Base-by-base conservation (phyloP, 257 asterid genomes). In the Plantago major region DNA sequence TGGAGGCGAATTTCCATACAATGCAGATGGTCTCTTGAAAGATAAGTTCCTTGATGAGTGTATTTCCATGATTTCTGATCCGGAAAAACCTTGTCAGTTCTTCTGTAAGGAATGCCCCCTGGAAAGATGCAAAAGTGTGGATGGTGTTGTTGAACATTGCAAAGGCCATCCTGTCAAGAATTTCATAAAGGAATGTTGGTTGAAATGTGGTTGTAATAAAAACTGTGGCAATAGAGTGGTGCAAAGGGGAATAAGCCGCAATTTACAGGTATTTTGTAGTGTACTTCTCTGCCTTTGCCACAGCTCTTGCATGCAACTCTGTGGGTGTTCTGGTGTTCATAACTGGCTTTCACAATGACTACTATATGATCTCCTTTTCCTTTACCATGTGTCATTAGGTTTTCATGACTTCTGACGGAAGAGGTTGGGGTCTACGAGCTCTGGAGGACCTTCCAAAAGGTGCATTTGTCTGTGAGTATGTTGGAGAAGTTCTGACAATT, bases 351-450 rank as follows among this genome's bases (percentile, higher is more conserved):
- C 28, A 58, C 6, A 55, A 15, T 42, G 38, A 58, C n/a, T 7
- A 17, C 11, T 42, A 42, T 7, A 19, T 47, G 26, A 58, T 67
- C 11, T 38, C 56, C 70, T 44, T 61, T 49, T 49, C 18, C 64
- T 64, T 64, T 61, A 19, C 67, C 54, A 30, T 48, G 64, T 61
- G 50, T 52, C 53, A 50, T 71, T 72, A 92, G 97, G 97, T 92
- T 65, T 92, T 86, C 70, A 83, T 83, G 97, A 83, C 96, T 10
- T 66, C 78, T 9, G 92, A 65, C 63, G 90, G 88, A 68, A 93
- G 89, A 74, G 99, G 99, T 17, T 93, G 99, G 99, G 99, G 99
- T 38, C 73, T 93, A 57, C 96, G 94, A 42, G 89, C 95, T 28
- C 83, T 87, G 30, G 96, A 89, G 80, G 96, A 93, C 77, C 82